Base-by-base conservation (phyloP, 2,329 filamentous ascomycete genomes). In the Alternaria arbusti region DNA sequence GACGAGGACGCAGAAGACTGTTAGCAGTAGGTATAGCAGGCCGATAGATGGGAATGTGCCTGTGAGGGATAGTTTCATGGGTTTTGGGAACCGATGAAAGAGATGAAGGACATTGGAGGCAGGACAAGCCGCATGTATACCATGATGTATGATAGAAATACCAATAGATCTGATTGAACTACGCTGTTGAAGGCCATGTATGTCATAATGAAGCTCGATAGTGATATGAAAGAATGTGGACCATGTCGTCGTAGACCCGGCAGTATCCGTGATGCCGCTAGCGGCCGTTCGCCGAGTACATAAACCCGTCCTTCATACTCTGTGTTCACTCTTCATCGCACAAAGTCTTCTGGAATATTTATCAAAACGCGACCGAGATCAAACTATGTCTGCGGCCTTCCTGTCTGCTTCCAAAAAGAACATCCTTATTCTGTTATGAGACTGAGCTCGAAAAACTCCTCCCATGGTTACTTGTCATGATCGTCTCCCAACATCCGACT, bases 1-100 rank as follows among this genome's bases (percentile, higher is more conserved):
- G 8, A 25, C 22, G 46, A 50, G 13, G 50, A 50, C 57, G 6
- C 45, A 56, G 13, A 60, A 50, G 13, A 36, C 20, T 17, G 57
- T 45, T 17, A 56, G 57, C 8, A 55, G 46, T 30, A 55, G 51
- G 23, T 56, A 61, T 17, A 64, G 61, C 3, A 54, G 61, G 13
- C 57, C 57, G 15, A 61, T 61, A 20, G 51, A 61, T 47, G 61
- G 61, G 22, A 61, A 61, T 20, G 46, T 59, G 3, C 51, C 61
- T 3, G 61, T 60, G 3, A 52, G 57, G 5, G 57, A 64, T n/a
- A 63, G 60, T 23, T 59, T 55, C n/a, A 59, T 45, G 50, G 60
- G 56, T 0, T 63, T 59, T 40, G 56, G 44, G 5, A 36, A 25
- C 13, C 28, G 49, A 36, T 20, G n/a, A 20, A 20, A 20, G 20